Base-by-base conservation (phyloP, 1,284 basidiomycete genomes). In the Heterobasidion parviporum region DNA sequence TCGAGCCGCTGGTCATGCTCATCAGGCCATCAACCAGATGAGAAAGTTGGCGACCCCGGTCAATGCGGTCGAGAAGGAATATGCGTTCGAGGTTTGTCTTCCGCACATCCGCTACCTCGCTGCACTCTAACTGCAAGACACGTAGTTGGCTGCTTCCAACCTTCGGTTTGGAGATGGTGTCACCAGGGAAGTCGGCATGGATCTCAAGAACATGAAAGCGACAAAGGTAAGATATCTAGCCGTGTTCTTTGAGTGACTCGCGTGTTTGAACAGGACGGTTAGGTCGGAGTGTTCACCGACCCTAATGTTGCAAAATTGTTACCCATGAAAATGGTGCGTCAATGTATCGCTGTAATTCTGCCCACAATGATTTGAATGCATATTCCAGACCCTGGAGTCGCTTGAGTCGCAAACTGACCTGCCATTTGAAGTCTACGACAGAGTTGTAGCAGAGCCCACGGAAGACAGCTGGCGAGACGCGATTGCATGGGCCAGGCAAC, bases 231-330 rank as follows among this genome's bases (percentile, higher is more conserved):
- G 67, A 51, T 10, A 26, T 9, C 32, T 50, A 35, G 32, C 15
- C 8, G 58, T 12, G 54, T 47, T 58, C 65, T 35, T 43, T 12
- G 14, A 53, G 14, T 20, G 38, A 26, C 50, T 32, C 18, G 52
- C 8, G 3, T 7, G 15, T 18, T 54, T 41, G 59, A 59, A 14
- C 58, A 59, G 55, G 61, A 38, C 36, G 16, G 60, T 32, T 70
- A 97, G 85, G 91, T 98, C 61, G 96, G 85, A 35, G 91, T 98
- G 33, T 96, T 95, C 68, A 98, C 96, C 7, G 95, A 98, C 67
- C 80, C 85, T 15, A 92, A 90, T 57, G 80, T 98, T 38, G 84
- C 85, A 52, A 85, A 89, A 63, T 77, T 98, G 51, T 80, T 76
- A 51, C 90, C 94, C 6, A 92, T 95, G 82, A 82, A 89, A 67